phyloP scores from a whole-genome alignment of 2,329 filamentous ascomycete genomes.

The Aspergillus glaucus region DNA sequence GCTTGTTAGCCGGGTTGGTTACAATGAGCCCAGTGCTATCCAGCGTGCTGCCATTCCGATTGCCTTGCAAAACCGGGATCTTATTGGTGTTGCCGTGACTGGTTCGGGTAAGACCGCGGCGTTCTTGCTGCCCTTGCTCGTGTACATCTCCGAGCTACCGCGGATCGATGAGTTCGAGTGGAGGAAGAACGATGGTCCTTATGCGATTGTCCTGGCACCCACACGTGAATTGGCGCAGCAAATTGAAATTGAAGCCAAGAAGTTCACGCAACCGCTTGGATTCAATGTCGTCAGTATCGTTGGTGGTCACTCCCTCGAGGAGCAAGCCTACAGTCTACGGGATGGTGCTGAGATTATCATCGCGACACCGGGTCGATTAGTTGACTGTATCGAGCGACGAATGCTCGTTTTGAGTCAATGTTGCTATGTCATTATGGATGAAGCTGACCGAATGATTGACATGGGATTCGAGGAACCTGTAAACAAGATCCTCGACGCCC shows the following conservation, averaged over 20 bases:
- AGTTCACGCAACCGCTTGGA: conserved; percentile 83
- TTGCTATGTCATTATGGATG: conserved; percentile 98
- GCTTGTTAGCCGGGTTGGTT: conserved; percentile 78
- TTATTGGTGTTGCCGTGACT: conserved; percentile 97
- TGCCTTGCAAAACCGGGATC: conserved; percentile 80
- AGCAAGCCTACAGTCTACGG: conserved; percentile 82
- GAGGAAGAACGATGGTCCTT: conserved; percentile 91
- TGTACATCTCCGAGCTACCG: conserved; percentile 89
- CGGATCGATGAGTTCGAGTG: conserved; percentile 72
- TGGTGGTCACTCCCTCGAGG: conserved; percentile 92
- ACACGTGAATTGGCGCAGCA: conserved; percentile 97
- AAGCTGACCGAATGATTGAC: conserved; percentile 98
- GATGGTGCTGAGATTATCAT: conserved; percentile 97
- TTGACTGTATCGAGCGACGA: conserved; percentile 92
- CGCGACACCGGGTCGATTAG: conserved; percentile 92
- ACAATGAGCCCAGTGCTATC: conserved; percentile 84
- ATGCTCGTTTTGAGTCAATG: conserved; percentile 91
- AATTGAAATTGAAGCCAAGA: conserved; percentile 87
- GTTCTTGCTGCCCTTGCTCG: conserved; percentile 83
- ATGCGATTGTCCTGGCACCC: conserved; percentile 92
- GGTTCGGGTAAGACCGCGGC: conserved; percentile 98
- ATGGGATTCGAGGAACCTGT: conserved; percentile 96
- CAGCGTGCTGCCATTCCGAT: conserved; percentile 95
- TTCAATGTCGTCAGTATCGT: conserved; percentile 96
- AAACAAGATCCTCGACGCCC: conserved; percentile 92